Evolutionary conservation across 768 basidiomycete genomes (phyloP), one percentile per base, ranked within the genome.

Genomic region (Termitomyces heimii): DNA sequence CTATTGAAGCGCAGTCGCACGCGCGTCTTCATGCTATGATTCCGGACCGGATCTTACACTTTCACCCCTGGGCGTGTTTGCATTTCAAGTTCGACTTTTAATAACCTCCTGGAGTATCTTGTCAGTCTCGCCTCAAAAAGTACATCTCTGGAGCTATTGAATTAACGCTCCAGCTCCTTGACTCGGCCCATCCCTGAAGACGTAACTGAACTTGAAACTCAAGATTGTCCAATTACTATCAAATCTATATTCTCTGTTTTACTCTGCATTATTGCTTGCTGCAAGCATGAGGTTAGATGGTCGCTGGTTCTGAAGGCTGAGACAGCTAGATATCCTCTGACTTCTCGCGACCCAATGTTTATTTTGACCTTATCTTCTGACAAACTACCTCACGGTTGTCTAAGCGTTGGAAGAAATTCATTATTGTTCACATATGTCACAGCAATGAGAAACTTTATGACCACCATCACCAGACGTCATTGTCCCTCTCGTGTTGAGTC

Each of bases 271-370:
- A 7, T 34, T 35, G 18, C 39, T 16, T 13, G 22, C 16, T 37
- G 20, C 18, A 22, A 32, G 24, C 22, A 22, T 32, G 40, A 43
- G 20, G 24, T 42, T 24, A 9, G 22, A 32, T 28, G 1, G 32
- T 24, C 16, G 29, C 20, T 52, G 37, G 37, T 52, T 28, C 50
- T 52, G 53, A 54, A 53, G 53, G 42, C 43, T 54, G 53, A 44
- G 16, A 13, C 29, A 24, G 53, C 53, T 20, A 44, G 44, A 44
- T 44, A 20, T 31, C 29, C 53, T 45, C 18, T 44, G 10, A 20
- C 24, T 44, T 18, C 37, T 37, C 7, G 24, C 6, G 34, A 50
- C 13, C 5, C 16, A 49, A 34, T 43, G 18, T 39, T 37, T 18
- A 28, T 31, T 32, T 32, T 53, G n/a, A 29, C 22, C 13, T 43